Percentiles rank a stretch among this genome's conserved stretches.
Evolutionary conservation across 495 filamentous ascomycete species (phyloP).

Genomic region (Ramalina peruviana): DNA sequence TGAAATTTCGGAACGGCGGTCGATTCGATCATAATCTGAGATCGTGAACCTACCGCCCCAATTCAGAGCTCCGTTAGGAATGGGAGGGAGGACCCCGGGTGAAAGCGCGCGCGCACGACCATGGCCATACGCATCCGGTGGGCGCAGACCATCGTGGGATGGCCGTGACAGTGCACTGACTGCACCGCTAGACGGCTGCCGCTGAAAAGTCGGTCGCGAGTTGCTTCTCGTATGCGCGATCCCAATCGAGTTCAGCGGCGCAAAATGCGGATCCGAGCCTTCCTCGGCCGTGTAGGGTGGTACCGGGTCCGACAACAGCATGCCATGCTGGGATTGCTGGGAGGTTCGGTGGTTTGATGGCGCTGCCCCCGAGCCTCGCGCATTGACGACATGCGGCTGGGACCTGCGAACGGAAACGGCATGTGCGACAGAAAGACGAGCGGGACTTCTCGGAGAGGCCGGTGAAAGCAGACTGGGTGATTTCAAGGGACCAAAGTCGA

Average conservation of each 20-base stretch:
- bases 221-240: not conserved
- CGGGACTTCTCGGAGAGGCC: not conserved
- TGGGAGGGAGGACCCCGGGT: not conserved
- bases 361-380: not conserved
- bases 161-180: not conserved
- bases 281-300: conserved; percentile 1
- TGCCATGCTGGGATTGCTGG: conserved; percentile 1
- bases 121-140: not conserved
- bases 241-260: conserved; percentile 7
- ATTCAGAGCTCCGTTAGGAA: not conserved
- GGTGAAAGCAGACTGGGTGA: not conserved
- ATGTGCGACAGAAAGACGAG: conserved; percentile 6
- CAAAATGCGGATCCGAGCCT: conserved; percentile 6
- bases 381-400: conserved; percentile 5
- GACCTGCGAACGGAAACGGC: conserved; percentile 8
- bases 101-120: not conserved
- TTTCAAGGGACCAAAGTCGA: conserved; percentile 7
- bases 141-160: not conserved
- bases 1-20: conserved; percentile 1
- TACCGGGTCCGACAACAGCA: conserved; percentile 1
- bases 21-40: conserved; percentile 1
- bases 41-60: not conserved
- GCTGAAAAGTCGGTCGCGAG: not conserved
- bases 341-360: not conserved
- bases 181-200: not conserved